A percentile compares a stretch with the other conserved stretches of the same genome.
phyloP scores from a whole-genome alignment of 352 stramenopile species.

The Pythium dissotocum region DNA sequence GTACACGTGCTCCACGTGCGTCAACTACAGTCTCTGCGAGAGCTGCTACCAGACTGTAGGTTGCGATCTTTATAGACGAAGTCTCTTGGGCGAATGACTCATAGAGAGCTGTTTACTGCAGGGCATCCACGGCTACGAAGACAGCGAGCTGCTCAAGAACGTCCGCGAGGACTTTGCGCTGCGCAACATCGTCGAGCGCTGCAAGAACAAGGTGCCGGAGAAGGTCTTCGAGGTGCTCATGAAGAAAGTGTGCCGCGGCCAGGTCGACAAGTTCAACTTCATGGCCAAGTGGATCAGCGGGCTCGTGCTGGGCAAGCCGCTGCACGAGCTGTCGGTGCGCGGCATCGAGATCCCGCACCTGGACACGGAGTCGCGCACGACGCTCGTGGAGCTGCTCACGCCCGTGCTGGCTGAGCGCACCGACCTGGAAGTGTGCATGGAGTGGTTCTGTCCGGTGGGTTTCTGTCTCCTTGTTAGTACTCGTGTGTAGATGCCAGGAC shows the following conservation, averaged over 20 bases:
- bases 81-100: background rate
- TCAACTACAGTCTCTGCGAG: constrained; percentile 84
- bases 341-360: constrained; percentile 86
- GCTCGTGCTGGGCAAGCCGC: constrained; percentile 70
- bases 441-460: constrained; percentile 79
- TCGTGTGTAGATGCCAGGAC: background rate
- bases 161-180: constrained; percentile 85
- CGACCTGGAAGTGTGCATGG: constrained; percentile 86
- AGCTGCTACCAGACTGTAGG: constrained; percentile 73
- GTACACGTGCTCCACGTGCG: constrained; percentile 87
- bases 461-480: background rate
- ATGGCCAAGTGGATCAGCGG: constrained; percentile 83
- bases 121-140: constrained; percentile 83
- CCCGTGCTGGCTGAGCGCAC: constrained; percentile 78
- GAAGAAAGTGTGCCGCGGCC: constrained; percentile 81
- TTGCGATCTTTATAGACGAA: background rate
- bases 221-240: constrained; percentile 83
- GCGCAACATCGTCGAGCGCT: constrained; percentile 71
- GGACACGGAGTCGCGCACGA: constrained; percentile 65
- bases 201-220: constrained; percentile 75
- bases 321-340: constrained; percentile 68
- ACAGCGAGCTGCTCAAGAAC: constrained; percentile 71
- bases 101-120: background rate
- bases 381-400: constrained; percentile 76
- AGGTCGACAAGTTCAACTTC: constrained; percentile 90